Conservation (phyloP, 495 filamentous ascomycete species). For the Aspergillus biplanus region DNA sequence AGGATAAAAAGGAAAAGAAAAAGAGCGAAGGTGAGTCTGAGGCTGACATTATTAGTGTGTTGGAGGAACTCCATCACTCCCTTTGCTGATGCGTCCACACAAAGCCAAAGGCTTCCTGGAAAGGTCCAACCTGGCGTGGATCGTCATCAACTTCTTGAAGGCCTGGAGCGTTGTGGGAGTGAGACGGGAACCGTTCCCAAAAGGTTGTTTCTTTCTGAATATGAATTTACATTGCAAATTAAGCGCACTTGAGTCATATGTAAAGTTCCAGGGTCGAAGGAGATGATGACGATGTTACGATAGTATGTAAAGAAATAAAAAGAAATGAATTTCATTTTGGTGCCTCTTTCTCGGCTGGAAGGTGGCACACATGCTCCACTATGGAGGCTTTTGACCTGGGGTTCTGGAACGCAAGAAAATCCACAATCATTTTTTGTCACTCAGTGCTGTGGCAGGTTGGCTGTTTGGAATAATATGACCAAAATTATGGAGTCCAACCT, state of each 20-base stretch:
- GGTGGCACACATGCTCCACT: slow-evolving; percentile 1
- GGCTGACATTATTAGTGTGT: slow-evolving; percentile 1
- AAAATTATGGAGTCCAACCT: background rate
- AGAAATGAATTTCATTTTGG: background rate
- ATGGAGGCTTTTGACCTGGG: background rate
- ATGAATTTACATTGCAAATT: too few relatives aligned
- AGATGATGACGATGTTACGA: background rate
- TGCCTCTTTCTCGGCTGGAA: slow-evolving; percentile 1
- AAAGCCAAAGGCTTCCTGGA: too few relatives aligned
- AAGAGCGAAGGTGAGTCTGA: background rate
- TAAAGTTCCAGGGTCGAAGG: too few relatives aligned
- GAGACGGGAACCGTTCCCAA: too few relatives aligned
- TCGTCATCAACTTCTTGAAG: too few relatives aligned
- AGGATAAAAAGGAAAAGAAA: background rate
- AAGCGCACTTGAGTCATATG: too few relatives aligned
- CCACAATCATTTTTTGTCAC: background rate
- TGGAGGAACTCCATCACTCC: background rate
- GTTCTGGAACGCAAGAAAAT: background rate
- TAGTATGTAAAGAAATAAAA: background rate
- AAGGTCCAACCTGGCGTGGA: too few relatives aligned
- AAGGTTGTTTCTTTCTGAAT: too few relatives aligned
- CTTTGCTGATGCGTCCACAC: too few relatives aligned
- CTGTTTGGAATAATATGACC: background rate
- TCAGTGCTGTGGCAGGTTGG: background rate
- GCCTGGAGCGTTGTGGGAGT: too few relatives aligned